These are phyloP conservation scores for Tylopilus sp. DNA, from an alignment of 1,284 basidiomycete genomes.

Conservation along the genomic window DNA sequence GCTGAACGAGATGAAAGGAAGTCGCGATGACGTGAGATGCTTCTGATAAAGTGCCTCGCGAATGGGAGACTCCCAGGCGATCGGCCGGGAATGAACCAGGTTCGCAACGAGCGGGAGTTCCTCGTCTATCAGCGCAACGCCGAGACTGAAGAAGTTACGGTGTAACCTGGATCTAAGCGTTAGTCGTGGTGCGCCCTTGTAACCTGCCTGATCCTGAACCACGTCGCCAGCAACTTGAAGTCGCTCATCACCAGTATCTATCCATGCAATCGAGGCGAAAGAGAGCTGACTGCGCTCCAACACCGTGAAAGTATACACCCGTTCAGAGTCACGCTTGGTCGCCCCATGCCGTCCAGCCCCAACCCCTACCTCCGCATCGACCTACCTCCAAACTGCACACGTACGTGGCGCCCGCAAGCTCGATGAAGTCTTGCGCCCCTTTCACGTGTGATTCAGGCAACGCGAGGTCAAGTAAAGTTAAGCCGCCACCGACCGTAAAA, in stretches of 20 bases:
- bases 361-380: slow-evolving; percentile 21
- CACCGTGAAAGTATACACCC: slow-evolving; percentile 26
- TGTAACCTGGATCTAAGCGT: slow-evolving; percentile 21
- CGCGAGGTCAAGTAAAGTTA: slow-evolving; percentile 51
- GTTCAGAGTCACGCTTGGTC: slow-evolving; percentile 38
- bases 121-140: slow-evolving; percentile 29
- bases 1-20: slow-evolving; percentile 34
- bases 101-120: slow-evolving; percentile 30
- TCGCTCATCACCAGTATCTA: slow-evolving; percentile 33
- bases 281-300: too few species aligned
- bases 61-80: slow-evolving; percentile 32
- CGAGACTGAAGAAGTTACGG: slow-evolving; percentile 42
- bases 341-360: slow-evolving; percentile 29
- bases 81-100: slow-evolving; percentile 40
- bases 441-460: slow-evolving; percentile 43
- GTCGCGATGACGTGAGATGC: slow-evolving; percentile 11
- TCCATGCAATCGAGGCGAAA: too few species aligned
- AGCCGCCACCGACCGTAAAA: slow-evolving; percentile 47
- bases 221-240: slow-evolving; percentile 24
- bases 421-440: slow-evolving; percentile 42
- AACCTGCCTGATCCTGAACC: slow-evolving; percentile 38
- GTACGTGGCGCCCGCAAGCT: slow-evolving; percentile 42
- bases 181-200: slow-evolving; percentile 20
- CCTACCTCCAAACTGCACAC: slow-evolving; percentile 25
- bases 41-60: slow-evolving; percentile 19